A percentile compares a stretch with the other conserved stretches of the same genome.
Conservation (phyloP, 352 stramenopile species). For the Globisporangium cederbergense region DNA sequence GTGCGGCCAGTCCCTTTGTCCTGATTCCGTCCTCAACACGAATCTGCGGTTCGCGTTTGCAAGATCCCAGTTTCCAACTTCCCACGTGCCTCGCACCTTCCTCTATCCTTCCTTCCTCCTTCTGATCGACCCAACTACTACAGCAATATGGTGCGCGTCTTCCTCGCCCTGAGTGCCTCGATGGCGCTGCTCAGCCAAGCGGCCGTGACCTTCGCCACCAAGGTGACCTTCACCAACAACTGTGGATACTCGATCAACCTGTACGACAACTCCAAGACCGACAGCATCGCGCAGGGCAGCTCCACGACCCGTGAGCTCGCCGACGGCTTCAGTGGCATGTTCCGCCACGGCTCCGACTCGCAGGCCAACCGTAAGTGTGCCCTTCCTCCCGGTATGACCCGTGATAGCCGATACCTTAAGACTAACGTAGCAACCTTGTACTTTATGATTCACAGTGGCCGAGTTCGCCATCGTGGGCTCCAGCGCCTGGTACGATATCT, state of each 20-base stretch:
- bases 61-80: conserved; percentile 13
- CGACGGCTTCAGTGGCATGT: conserved; percentile 55
- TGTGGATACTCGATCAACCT: conserved; percentile 44
- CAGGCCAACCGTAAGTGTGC: conserved; percentile 35
- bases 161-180: conserved; percentile 34
- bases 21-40: background rate
- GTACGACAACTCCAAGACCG: conserved; percentile 50
- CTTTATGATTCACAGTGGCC: conserved; percentile 21
- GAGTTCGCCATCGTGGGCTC: conserved; percentile 42
- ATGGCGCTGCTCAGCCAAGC: conserved; percentile 27
- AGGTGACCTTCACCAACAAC: conserved; percentile 51
- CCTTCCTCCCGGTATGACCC: no score
- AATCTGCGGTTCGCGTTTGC: background rate
- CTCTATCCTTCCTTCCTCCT: background rate
- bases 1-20: background rate
- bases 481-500: conserved; percentile 61
- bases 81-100: conserved; percentile 10
- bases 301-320: conserved; percentile 33
- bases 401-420: background rate
- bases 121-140: background rate
- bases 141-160: conserved; percentile 37
- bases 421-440: conserved; percentile 1
- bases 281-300: conserved; percentile 33
- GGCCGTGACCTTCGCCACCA: conserved; percentile 29
- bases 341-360: conserved; percentile 39